Evolutionary conservation across 805 yeast genomes (phyloP), one percentile per base, ranked within the genome.

Genomic region (Schwanniomyces pseudopolymorphus): DNA sequence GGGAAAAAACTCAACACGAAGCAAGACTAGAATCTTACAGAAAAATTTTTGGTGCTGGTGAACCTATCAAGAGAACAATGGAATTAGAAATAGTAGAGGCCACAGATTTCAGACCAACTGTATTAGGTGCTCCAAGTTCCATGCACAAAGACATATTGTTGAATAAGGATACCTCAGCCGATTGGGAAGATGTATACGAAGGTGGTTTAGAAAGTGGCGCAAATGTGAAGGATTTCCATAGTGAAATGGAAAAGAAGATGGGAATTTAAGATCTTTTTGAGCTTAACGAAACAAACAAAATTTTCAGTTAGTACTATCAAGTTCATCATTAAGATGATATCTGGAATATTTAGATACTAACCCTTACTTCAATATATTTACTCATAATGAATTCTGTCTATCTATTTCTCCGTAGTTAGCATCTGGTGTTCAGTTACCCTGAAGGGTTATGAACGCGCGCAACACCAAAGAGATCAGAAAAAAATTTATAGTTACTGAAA

Each of bases 181-280:
- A 89, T 57, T 92, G 98, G 97, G 98, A 94, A 59, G 98, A 94
- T 59, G 78, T 92, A 17, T 91, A 91, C 64, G 74, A 75, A 22
- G 85, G 78, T 61, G 79, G 80, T 43, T 61, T 73, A 51, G 75
- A 72, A 52, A 62, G 63, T 22, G 75, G 75, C 1, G 53, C 61
- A 22, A 60, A 64, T 36, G 71, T 61, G 22, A 55, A 52, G 49
- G 88, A 84, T 58, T 79, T 89, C 72, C 96, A 89, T 63, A 60
- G 82, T 13, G 89, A 85, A 57, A 75, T 89, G 76, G 94, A 87
- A 66, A 78, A 70, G 60, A 77, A 73, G 46, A 67, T 85, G 69
- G 83, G 83, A 40, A 71, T 80, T 38, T 38, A 38, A 21, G n/a
- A 19, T 10, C 3, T 21, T n/a, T 14, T 24, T n/a, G 13, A 38